Percentiles rank a stretch among this genome's conserved stretches.
These are phyloP conservation scores for Colletotrichum trifolii DNA, from an alignment of 2,329 filamentous ascomycete genomes.

Conservation along the genomic window DNA sequence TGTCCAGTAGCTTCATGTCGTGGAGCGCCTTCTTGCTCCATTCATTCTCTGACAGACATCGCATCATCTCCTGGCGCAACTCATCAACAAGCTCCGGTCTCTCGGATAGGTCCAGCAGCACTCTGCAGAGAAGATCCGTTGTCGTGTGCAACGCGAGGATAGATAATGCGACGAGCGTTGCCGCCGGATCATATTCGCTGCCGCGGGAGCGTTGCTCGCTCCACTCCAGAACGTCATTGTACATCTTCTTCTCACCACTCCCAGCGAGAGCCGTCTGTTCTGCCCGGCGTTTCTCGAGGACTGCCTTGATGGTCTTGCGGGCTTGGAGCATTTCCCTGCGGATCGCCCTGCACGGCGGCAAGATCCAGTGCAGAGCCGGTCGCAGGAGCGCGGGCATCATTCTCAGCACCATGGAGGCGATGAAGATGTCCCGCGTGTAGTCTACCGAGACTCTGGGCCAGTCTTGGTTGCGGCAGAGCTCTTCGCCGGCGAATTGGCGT, in stretches of 20 bases:
- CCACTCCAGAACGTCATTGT: no score
- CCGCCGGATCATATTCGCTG: no score
- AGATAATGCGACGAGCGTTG: no score
- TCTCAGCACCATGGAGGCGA: neutral
- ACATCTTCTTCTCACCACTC: neutral
- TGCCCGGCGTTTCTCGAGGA: neutral
- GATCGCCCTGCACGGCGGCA: neutral
- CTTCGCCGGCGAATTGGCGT: neutral
- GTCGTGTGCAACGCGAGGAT: no score
- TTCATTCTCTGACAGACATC: neutral
- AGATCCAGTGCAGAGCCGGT: neutral
- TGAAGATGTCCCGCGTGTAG: neutral
- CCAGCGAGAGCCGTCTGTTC: neutral
- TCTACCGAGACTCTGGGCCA: neutral
- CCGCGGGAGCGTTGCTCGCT: no score
- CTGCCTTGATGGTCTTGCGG: neutral
- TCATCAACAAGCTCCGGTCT: no score
- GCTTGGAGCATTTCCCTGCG: neutral
- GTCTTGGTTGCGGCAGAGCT: neutral
- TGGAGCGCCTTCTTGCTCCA: neutral
- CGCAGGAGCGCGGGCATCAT: neutral
- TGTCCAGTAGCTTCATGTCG: neutral
- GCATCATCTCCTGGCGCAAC: neutral
- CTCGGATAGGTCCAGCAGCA: no score
- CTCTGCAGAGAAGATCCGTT: no score